Evolutionary conservation across 352 stramenopile genomes (phyloP), one percentile per base, ranked within the genome.

Genomic region (Thraustochytrium sp.): DNA sequence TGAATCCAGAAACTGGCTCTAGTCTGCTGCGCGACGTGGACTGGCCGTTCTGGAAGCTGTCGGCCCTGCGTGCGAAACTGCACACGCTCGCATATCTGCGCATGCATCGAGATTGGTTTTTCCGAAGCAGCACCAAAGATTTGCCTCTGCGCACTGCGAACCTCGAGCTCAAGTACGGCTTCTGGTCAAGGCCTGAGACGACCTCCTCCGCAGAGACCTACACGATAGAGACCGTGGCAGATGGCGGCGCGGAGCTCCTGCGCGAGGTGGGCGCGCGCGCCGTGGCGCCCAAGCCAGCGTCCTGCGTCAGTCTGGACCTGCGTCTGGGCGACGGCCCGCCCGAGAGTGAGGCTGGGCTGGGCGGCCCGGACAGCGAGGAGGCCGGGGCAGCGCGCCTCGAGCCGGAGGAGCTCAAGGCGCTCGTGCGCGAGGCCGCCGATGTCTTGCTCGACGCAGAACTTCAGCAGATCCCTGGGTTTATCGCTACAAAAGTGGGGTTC

Each of bases 401-500:
- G 18, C 26, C 59, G 40, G 9, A 13, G 13, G 59, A 72, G 40
- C 31, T 72, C 9, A 21, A 31, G 21, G 59, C 42, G 8, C 18
- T 75, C 16, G 16, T 75, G 9, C 37, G 40, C 11, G 62, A 75
- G 34, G 37, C 40, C 16, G 62, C 53, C 3, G 62, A 75, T 31
- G 53, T 54, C 18, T 9, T 75, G 44, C 62, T 75, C 16, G 44
- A 75, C 31, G n/a, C 36, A 26, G 62, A 75, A 26, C 44, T 75
- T 29, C 62, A 75, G 62, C 62, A 75, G n/a, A n/a, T 75, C 5
- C 62, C 62, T 2, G 62, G 62, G 2, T 75, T 53, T 26, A 75
- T 75, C 34, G 36, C 18, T 26, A 75, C 62, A 8, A 51, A 54
- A 37, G 62, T 54, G 3, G 62, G 62, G 3, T 54, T 75, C 40